phyloP scores from a whole-genome alignment of 805 yeast genomes.

The Yarrowia alimentaria region DNA sequence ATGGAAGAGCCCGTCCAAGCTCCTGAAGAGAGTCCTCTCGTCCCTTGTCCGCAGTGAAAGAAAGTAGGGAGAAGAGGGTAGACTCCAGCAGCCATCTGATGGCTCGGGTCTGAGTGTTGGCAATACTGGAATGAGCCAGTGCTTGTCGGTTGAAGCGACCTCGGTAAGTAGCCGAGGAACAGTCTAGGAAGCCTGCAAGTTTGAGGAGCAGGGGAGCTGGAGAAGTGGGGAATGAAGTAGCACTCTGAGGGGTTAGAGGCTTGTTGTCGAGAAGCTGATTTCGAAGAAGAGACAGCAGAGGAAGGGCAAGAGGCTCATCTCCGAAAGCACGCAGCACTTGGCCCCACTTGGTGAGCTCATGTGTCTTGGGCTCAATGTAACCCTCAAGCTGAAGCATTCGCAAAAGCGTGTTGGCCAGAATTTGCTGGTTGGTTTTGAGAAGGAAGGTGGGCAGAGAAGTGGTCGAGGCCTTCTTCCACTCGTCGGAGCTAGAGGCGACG shows the following conservation, averaged over 20 bases:
- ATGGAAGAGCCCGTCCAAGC: conserved; percentile 50
- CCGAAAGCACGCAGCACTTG: conserved; percentile 42
- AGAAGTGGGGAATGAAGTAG: conserved; percentile 44
- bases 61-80: conserved; percentile 50
- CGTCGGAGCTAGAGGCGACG: conserved; percentile 34
- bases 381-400: conserved; percentile 55
- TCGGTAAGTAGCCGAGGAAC: conserved; percentile 41
- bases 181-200: conserved; percentile 43
- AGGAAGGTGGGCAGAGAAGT: conserved; percentile 31
- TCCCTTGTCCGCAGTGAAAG: conserved; percentile 51
- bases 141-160: conserved; percentile 72
- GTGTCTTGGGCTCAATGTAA: conserved; percentile 42
- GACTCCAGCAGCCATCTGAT: conserved; percentile 57
- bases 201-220: conserved; percentile 50
- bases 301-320: conserved; percentile 28
- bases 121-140: conserved; percentile 63
- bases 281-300: conserved; percentile 33
- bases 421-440: conserved; percentile 47
- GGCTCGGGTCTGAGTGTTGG: conserved; percentile 51
- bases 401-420: conserved; percentile 54
- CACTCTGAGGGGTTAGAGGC: conserved; percentile 42
- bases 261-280: conserved; percentile 34
- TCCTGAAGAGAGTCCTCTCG: conserved; percentile 59
- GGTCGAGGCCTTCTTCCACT: conserved; percentile 18
- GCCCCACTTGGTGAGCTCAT: conserved; percentile 54